These are phyloP conservation scores for Aspergillus quadricinctus DNA, from an alignment of 2,329 filamentous ascomycete species.

Conservation along the genomic window DNA sequence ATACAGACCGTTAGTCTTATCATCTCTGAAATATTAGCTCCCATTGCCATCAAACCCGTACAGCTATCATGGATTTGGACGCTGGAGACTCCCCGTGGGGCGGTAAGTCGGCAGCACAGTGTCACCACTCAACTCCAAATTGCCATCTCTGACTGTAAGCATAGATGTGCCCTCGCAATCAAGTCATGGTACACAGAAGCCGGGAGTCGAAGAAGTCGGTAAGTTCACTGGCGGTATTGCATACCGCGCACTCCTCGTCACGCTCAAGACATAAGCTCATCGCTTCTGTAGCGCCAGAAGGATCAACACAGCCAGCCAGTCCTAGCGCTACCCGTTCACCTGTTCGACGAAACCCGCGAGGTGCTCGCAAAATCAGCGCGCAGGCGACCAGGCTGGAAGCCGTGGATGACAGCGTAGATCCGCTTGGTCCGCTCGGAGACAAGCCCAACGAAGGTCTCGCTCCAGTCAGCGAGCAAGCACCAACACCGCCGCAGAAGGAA, in stretches of 20 bases:
- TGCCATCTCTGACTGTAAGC: conserved; percentile 20
- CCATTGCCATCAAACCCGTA: not conserved
- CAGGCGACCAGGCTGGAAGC: conserved; percentile 61
- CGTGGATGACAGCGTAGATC: conserved; percentile 59
- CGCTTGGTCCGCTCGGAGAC: conserved; percentile 57
- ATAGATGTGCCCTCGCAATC: conserved; percentile 47
- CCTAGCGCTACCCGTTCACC: conserved; percentile 45
- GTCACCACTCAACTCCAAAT: conserved; percentile 17
- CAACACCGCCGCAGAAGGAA: conserved; percentile 59
- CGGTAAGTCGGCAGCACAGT: conserved; percentile 36
- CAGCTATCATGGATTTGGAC: conserved; percentile 37
- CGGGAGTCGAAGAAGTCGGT: conserved; percentile 31
- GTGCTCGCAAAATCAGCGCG: conserved; percentile 54
- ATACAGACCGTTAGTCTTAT: not conserved
- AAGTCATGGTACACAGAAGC: conserved; percentile 20
- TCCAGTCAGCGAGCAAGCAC: conserved; percentile 49
- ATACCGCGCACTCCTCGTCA: conserved; percentile 15
- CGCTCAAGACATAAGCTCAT: conserved; percentile 12
- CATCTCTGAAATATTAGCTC: not conserved
- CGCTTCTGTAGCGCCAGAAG: conserved; percentile 22
- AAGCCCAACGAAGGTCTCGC: conserved; percentile 31
- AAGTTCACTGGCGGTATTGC: conserved; percentile 10
- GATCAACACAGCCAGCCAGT: conserved; percentile 32
- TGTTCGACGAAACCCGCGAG: conserved; percentile 47
- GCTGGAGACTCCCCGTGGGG: conserved; percentile 47